phyloP scores from a whole-genome alignment of 148 eudicot genomes.

The Arctostaphylos glauca region DNA sequence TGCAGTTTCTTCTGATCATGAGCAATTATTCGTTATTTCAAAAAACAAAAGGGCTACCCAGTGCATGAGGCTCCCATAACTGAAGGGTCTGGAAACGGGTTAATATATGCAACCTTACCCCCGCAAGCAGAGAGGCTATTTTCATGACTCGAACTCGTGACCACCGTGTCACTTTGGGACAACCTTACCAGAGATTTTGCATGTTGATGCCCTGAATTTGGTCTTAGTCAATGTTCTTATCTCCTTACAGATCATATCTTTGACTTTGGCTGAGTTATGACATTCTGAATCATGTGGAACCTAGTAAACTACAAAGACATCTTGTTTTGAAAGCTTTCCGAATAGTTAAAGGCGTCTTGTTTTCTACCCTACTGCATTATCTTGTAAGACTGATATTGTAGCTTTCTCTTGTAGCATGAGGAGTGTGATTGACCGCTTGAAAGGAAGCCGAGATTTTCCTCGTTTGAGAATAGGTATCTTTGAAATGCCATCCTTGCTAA shows the following conservation, averaged over 20 bases:
- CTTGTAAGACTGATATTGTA: slow-evolving; percentile 7
- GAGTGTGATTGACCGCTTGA: slow-evolving; percentile 77
- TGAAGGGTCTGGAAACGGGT: too few species aligned
- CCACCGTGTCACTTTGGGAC: too few species aligned
- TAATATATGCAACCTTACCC: too few species aligned
- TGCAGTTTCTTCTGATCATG: slow-evolving; percentile 4
- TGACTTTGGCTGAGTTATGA: background rate
- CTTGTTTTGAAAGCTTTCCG: background rate
- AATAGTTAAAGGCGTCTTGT: background rate
- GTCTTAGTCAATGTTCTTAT: background rate
- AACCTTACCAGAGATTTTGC: background rate
- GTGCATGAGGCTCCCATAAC: too few species aligned
- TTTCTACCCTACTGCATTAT: background rate
- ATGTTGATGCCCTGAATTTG: background rate
- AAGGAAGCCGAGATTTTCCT: slow-evolving; percentile 86
- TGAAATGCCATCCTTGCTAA: background rate
- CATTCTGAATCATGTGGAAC: background rate
- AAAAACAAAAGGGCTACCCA: too few species aligned
- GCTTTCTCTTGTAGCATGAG: slow-evolving; percentile 63
- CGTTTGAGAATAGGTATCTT: slow-evolving; percentile 83
- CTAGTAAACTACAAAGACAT: background rate
- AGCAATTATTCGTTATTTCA: background rate
- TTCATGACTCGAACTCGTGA: too few species aligned
- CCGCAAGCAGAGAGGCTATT: too few species aligned
- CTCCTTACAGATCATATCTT: background rate